Percentiles rank a stretch among this genome's conserved stretches.
phyloP scores from a whole-genome alignment of 192 early-diverging fungal species.

The Polychytrium aggregatum region DNA sequence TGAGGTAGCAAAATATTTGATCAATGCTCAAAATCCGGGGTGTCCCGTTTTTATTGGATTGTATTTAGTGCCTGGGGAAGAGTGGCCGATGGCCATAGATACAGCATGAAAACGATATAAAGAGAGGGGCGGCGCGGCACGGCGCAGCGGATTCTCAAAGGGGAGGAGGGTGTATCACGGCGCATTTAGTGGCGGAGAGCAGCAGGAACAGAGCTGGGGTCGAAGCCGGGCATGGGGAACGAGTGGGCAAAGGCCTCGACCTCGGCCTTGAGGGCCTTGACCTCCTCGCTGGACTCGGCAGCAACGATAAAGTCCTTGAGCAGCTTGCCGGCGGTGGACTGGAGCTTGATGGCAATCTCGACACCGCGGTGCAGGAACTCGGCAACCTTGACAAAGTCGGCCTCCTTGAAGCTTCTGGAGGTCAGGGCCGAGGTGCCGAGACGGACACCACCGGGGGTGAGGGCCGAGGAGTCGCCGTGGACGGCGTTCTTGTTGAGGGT shows the following conservation, averaged over 20 bases:
- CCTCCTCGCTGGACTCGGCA: slow-evolving; percentile 63
- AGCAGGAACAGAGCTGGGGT: slow-evolving; percentile 34
- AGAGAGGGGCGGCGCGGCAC: too few species aligned
- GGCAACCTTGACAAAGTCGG: slow-evolving; percentile 92
- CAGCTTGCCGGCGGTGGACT: slow-evolving; percentile 80
- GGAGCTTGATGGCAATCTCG: slow-evolving; percentile 77
- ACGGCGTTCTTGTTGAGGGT: slow-evolving; percentile 99
- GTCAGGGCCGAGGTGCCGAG: slow-evolving; percentile 85
- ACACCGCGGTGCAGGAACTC: slow-evolving; percentile 93
- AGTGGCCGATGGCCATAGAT: too few species aligned
- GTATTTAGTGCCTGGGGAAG: too few species aligned
- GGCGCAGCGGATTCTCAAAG: too few species aligned
- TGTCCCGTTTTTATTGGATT: too few species aligned
- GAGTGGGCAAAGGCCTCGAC: slow-evolving; percentile 84
- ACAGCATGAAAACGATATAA: too few species aligned
- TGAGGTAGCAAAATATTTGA: too few species aligned
- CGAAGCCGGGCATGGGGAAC: slow-evolving; percentile 98
- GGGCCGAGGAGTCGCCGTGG: slow-evolving; percentile 88
- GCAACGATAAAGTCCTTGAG: slow-evolving; percentile 97
- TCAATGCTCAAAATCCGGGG: too few species aligned
- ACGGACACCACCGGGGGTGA: slow-evolving; percentile 96
- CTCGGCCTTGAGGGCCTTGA: slow-evolving; percentile 71
- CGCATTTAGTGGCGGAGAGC: slow-evolving; percentile 14
- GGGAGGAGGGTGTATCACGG: too few species aligned
- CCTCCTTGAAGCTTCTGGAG: slow-evolving; percentile 90